Conservation (phyloP, 108 stramenopile species). For the Cyclostephanos tholiformis region DNA sequence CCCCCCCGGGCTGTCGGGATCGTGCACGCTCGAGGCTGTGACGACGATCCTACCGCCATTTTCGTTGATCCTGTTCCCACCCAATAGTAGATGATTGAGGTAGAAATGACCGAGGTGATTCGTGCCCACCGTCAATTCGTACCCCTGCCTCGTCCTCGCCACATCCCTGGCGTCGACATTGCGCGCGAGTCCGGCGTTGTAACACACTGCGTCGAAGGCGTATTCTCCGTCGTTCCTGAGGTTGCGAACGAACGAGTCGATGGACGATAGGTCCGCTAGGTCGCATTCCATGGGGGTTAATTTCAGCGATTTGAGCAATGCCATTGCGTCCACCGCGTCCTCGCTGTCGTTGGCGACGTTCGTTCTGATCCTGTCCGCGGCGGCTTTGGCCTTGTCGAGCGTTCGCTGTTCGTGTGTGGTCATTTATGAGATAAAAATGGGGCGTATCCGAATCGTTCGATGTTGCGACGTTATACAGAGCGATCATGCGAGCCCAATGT, state of each 20-base stretch:
- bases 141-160: conserved; percentile 67
- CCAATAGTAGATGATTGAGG: conserved; percentile 77
- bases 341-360: conserved; percentile 38
- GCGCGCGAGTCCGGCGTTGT: conserved; percentile 85
- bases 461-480: background rate
- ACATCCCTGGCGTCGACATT: conserved; percentile 73
- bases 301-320: conserved; percentile 37
- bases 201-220: conserved; percentile 72
- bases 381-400: conserved; percentile 61
- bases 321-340: conserved; percentile 41
- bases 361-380: conserved; percentile 50
- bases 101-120: conserved; percentile 98
- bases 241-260: conserved; percentile 56
- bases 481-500: background rate
- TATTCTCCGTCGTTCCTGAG: conserved; percentile 11
- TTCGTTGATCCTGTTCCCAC: conserved; percentile 53
- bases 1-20: conserved; percentile 86
- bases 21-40: conserved; percentile 85
- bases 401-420: conserved; percentile 49
- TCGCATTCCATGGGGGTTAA: conserved; percentile 81
- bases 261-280: conserved; percentile 65
- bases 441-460: background rate
- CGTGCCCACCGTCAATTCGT: conserved; percentile 89
- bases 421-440: background rate
- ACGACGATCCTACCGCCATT: conserved; percentile 70